These are phyloP conservation scores for Dalbergia cochinchinensis DNA, from an alignment of 306 rosid species.

Conservation along the genomic window DNA sequence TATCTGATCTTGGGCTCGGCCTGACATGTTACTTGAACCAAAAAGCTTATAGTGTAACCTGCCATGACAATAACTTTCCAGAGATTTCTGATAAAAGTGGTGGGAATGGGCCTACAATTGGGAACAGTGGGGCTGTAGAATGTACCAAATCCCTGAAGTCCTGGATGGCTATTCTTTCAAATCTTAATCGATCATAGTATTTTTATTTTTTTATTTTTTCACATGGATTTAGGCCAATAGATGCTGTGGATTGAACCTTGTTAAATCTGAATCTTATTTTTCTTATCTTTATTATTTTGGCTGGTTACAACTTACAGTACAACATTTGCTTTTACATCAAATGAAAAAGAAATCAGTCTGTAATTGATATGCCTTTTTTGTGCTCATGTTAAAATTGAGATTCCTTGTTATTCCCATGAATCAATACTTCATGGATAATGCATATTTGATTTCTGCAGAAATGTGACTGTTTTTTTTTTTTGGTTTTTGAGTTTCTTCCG, in stretches of 20 bases:
- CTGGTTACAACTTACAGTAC: neutral
- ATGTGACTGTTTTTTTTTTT: neutral
- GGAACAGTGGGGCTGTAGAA: neutral
- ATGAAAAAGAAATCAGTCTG: neutral
- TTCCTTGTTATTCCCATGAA: neutral
- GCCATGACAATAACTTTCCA: neutral
- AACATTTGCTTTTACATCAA: neutral
- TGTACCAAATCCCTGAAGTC: neutral
- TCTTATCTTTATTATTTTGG: neutral
- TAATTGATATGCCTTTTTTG: neutral
- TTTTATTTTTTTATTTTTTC: neutral
- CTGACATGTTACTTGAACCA: neutral
- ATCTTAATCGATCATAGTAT: neutral
- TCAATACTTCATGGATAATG: neutral
- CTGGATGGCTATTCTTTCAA: neutral
- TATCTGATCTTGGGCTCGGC: neutral
- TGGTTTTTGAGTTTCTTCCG: neutral
- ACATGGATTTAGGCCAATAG: neutral
- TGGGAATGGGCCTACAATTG: neutral
- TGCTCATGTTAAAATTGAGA: neutral
- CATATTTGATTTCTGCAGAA: neutral
- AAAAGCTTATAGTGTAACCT: neutral
- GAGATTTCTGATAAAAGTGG: constrained; percentile 1
- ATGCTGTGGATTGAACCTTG: neutral
- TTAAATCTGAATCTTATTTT: neutral